These are phyloP conservation scores for Coemansia sp. DNA, from an alignment of 192 early-diverging fungal species.

Conservation along the genomic window DNA sequence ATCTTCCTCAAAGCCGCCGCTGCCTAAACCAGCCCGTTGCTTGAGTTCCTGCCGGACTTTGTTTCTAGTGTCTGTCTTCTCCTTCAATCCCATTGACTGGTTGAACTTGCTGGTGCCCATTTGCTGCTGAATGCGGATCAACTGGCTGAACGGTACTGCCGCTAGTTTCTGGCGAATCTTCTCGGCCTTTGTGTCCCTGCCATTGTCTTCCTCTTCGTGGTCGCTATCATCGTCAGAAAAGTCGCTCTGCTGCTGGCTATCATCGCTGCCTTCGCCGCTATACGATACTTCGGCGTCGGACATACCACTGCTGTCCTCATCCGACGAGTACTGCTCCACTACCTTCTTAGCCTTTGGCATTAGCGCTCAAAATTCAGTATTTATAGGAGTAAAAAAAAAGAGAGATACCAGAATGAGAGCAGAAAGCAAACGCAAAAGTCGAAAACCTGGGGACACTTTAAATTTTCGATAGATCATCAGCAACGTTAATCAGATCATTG, in stretches of 20 bases:
- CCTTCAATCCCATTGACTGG: slow-evolving; percentile 39
- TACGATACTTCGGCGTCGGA: slow-evolving; percentile 25
- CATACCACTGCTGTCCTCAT: slow-evolving; percentile 38
- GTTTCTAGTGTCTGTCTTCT: slow-evolving; percentile 24
- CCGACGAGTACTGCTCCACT: slow-evolving; percentile 47
- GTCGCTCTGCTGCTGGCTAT: slow-evolving; percentile 8
- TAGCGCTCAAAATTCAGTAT: not conserved
- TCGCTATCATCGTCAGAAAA: slow-evolving; percentile 17
- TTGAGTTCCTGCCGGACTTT: slow-evolving; percentile 44
- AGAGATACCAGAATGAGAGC: not conserved
- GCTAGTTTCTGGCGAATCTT: slow-evolving; percentile 55
- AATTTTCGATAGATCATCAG: not conserved
- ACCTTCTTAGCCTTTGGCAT: slow-evolving; percentile 25
- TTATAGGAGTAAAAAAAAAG: not conserved
- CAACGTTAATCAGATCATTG: not conserved
- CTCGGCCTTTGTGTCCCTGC: slow-evolving; percentile 12
- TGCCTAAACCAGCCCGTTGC: slow-evolving; percentile 25
- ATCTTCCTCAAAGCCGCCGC: slow-evolving; percentile 20
- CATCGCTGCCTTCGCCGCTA: slow-evolving; percentile 8
- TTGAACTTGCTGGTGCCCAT: slow-evolving; percentile 67
- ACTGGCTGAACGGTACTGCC: slow-evolving; percentile 76
- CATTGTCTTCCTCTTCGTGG: slow-evolving; percentile 2
- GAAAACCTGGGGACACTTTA: not conserved
- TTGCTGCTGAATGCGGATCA: slow-evolving; percentile 75
- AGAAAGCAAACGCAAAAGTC: slow-evolving; percentile 1